phyloP scores from a whole-genome alignment of 257 asterid genomes.

The Echium plantagineum region DNA sequence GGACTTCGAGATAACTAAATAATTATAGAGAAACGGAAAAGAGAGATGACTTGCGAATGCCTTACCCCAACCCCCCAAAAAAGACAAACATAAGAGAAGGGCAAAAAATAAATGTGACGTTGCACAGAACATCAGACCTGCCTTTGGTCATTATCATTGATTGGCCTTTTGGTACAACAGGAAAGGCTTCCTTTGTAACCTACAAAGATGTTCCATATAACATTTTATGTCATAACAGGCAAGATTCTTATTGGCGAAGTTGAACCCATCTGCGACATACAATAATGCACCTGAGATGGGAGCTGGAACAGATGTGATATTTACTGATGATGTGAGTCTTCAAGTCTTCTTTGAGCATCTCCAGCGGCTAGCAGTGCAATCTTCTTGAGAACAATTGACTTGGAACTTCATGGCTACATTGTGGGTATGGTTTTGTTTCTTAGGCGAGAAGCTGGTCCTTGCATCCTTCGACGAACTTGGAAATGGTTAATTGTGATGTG shows the following conservation, averaged over 20 bases:
- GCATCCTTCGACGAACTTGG: too few species aligned
- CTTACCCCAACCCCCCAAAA: too few species aligned
- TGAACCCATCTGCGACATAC: not conserved
- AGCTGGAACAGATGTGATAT: not conserved
- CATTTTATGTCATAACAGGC: not conserved
- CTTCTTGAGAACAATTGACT: not conserved
- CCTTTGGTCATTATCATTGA: not conserved
- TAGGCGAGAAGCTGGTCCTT: too few species aligned
- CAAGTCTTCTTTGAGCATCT: not conserved
- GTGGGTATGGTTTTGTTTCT: not conserved
- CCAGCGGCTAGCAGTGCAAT: not conserved
- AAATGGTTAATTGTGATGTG: too few species aligned
- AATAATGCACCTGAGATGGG: not conserved
- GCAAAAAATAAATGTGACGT: too few species aligned
- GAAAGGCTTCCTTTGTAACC: too few species aligned
- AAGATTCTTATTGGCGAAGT: not conserved
- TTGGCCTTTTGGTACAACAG: not conserved
- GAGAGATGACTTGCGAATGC: too few species aligned
- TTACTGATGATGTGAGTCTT: not conserved
- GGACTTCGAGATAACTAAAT: too few species aligned
- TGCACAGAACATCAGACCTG: not conserved
- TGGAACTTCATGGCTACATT: not conserved
- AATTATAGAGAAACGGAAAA: too few species aligned
- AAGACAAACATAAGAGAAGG: not conserved
- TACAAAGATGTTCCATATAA: not conserved